Evolutionary conservation across 1,284 basidiomycete genomes (phyloP).

Genomic region (Phellopilus nigrolimitatus): DNA sequence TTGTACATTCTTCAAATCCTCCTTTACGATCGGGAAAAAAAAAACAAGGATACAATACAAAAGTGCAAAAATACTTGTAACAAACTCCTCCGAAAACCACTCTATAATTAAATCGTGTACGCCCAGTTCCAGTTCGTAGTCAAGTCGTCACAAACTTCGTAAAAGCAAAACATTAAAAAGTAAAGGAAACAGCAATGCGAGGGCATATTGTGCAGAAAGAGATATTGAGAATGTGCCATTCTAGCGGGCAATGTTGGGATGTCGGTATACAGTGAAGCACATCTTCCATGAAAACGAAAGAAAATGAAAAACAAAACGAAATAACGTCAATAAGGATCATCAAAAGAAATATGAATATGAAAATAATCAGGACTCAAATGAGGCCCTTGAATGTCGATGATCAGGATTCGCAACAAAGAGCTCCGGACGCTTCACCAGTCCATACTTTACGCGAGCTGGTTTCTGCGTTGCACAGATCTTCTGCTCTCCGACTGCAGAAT

Average conservation of each 20-base stretch:
- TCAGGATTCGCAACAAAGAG: conserved; percentile 64
- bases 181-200: neutral
- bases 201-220: neutral
- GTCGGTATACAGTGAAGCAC: neutral
- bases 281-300: neutral
- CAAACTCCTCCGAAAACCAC: too few relatives aligned
- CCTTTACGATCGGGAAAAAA: too few relatives aligned
- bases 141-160: neutral
- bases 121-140: too few relatives aligned
- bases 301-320: neutral
- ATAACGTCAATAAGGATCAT: neutral
- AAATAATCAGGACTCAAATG: neutral
- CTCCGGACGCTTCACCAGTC: conserved; percentile 49
- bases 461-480: neutral
- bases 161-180: too few relatives aligned
- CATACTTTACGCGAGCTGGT: conserved; percentile 38
- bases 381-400: conserved; percentile 1
- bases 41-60: too few relatives aligned
- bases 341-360: neutral
- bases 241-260: neutral
- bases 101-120: too few relatives aligned
- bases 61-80: too few relatives aligned
- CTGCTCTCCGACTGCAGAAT: neutral
- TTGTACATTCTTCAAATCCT: too few relatives aligned
- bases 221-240: neutral